Base-by-base conservation (phyloP, 805 yeast genomes). In the Candida anglica region DNA sequence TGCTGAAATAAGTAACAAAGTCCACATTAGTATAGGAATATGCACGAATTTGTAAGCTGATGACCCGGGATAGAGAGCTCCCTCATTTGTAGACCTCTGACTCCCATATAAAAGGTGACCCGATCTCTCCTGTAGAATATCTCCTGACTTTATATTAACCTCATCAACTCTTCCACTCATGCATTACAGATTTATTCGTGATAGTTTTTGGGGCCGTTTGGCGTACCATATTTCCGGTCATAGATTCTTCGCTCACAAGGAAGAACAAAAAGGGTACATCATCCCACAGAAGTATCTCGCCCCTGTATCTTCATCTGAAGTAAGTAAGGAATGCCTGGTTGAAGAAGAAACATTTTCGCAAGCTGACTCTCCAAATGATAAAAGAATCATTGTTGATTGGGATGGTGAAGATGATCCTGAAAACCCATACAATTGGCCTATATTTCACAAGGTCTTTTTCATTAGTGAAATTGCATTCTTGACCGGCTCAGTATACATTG, bases 341-440 rank as follows among this genome's bases (percentile, higher is more conserved):
- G 20, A 10, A 27, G 30, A 23, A 8, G 20, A 28, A 15, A 8
- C 9, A 5, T 4, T 27, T 6, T 6, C n/a, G n/a, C 6, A 5
- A 6, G 16, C 15, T 4, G 15, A 15, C 6, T 5, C 36, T 1
- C 21, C 19, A 21, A 19, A 19, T 6, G 17, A 15, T n/a, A 39
- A 37, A 6, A n/a, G n/a, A n/a, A n/a, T n/a, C n/a, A n/a, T n/a
- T n/a, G n/a, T n/a, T n/a, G n/a, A n/a, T n/a, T n/a, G 48, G 51
- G 56, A 53, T 23, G 58, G 56, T 7, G 63, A 56, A 3, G 62
- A 62, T 28, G 78, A 73, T 41, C 69, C 73, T 2, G 73, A 66
- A 35, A 49, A 69, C 40, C 81, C 81, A 1, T 46, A 53, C 15
- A 72, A 72, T 45, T 76, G 81, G 81, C 53, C 74, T 0, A 14